Evolutionary conservation across 2,329 filamentous ascomycete species (phyloP), one percentile per base, ranked within the genome.

Genomic region (Beauveria caledonica): DNA sequence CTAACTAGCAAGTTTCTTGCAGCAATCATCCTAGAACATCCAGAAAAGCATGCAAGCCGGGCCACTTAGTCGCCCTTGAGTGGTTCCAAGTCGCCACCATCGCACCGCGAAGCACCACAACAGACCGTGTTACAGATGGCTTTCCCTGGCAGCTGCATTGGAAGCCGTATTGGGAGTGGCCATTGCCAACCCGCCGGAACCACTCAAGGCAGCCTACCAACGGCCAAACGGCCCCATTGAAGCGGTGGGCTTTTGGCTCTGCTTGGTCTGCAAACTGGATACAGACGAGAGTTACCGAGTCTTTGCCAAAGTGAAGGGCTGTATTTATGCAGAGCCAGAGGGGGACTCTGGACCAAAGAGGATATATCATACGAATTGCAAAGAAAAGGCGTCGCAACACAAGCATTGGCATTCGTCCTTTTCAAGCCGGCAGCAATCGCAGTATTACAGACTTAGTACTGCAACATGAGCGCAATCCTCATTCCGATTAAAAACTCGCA

Each of bases 241-340:
- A 51, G 57, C 63, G 61, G 64, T 63, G 62, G 60, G 59, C 60
- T 46, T 60, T 29, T 23, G 33, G 33, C 33, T 36, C 11, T 36
- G 17, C 42, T 39, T 25, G 23, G 25, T 23, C 8, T 10, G 42
- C 25, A 46, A 46, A 29, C 46, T 25, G 11, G 40, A 33, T 39
- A 7, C 25, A 53, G 40, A 9, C 40, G n/a, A 54, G n/a, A 54
- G 51, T 29, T 27, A 8, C 53, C 59, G 39, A 57, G 40, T 57
- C 44, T n/a, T 48, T 58, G 21, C 21, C 17, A 13, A 15, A 42
- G 15, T 10, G 17, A 21, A 44, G n/a, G 23, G 19, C 33, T 25
- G 36, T 42, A 27, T 53, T 10, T 15, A 36, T 36, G 33, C 45
- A 27, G 17, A 49, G n/a, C 15, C 40, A 29, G 21, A 19, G 9